phyloP scores from a whole-genome alignment of 2,329 filamentous ascomycete genomes.

The Fusarium sp. region DNA sequence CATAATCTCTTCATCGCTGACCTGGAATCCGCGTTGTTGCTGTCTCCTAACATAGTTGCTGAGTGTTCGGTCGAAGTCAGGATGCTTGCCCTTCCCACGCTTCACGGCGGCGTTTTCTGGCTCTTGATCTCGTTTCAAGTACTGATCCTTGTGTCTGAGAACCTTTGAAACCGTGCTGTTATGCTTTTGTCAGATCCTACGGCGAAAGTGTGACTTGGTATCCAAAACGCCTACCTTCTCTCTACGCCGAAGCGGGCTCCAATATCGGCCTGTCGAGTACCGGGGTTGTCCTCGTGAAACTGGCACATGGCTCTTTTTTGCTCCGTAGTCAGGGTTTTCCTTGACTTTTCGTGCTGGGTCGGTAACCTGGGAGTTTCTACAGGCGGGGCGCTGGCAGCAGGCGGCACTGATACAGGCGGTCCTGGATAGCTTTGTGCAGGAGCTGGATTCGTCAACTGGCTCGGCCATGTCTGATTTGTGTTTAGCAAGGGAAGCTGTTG shows the following conservation, averaged over 20 bases:
- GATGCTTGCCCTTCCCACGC: conserved; percentile 83
- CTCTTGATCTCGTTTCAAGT: conserved; percentile 85
- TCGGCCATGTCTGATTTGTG: conserved; percentile 76
- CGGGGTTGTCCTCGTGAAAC: conserved; percentile 90
- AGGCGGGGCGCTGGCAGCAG: conserved; percentile 64
- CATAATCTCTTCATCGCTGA: conserved; percentile 84
- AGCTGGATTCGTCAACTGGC: conserved; percentile 80
- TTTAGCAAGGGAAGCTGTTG: conserved; percentile 76
- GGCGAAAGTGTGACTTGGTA: conserved; percentile 7
- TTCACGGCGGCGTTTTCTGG: conserved; percentile 75
- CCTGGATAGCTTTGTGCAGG: conserved; percentile 65
- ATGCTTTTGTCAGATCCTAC: conserved; percentile 46
- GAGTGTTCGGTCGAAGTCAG: conserved; percentile 91
- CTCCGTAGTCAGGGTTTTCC: conserved; percentile 90
- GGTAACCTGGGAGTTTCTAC: conserved; percentile 46
- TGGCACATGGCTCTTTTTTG: conserved; percentile 94
- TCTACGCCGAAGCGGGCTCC: conserved; percentile 96
- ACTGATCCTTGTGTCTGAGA: conserved; percentile 92
- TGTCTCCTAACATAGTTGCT: conserved; percentile 88
- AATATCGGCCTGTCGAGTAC: conserved; percentile 95
- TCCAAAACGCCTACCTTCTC: conserved; percentile 77
- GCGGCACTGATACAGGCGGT: conserved; percentile 69
- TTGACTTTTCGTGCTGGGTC: conserved; percentile 68
- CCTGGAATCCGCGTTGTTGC: conserved; percentile 77
- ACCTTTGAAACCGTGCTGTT: conserved; percentile 98